Conservation (phyloP, 2,329 filamentous ascomycete species). For the Xylariaceae sp. region DNA sequence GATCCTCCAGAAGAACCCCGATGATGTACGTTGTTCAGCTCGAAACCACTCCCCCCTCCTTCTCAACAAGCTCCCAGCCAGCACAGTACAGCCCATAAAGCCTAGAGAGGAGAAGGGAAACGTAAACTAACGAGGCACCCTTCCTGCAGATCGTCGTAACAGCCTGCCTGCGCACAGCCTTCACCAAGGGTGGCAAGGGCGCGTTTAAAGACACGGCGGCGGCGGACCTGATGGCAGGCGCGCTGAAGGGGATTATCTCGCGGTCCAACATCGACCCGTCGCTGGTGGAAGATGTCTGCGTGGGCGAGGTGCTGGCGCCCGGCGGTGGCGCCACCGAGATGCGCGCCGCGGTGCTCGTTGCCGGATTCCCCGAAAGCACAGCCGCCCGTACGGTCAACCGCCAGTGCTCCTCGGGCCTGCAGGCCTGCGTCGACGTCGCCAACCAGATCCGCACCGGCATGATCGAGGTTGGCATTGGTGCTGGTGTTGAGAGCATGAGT, state of each 20-base stretch:
- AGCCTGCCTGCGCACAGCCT: conserved; percentile 85
- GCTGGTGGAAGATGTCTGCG: conserved; percentile 89
- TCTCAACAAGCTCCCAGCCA: no score
- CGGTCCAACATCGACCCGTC: conserved; percentile 88
- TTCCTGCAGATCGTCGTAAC: conserved; percentile 78
- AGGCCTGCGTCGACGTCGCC: conserved; percentile 91
- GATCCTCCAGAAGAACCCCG: conserved; percentile 69
- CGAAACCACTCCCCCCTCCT: neutral
- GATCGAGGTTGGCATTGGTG: conserved; percentile 94
- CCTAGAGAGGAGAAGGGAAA: neutral
- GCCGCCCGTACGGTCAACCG: conserved; percentile 90
- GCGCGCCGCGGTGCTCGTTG: conserved; percentile 87
- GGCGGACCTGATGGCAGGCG: conserved; percentile 82
- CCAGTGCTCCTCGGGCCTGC: conserved; percentile 91
- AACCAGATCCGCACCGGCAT: conserved; percentile 90
- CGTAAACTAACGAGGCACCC: conserved; percentile 10
- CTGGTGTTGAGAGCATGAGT: conserved; percentile 96
- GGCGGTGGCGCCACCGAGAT: conserved; percentile 97
- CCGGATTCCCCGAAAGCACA: conserved; percentile 84
- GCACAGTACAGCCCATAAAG: neutral
- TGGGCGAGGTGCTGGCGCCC: conserved; percentile 88
- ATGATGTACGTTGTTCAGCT: conserved; percentile 61
- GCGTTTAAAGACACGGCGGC: conserved; percentile 94
- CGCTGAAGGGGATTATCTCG: conserved; percentile 80
- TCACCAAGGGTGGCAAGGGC: conserved; percentile 92